Evolutionary conservation across 2,329 filamentous ascomycete genomes (phyloP).

Genomic region (Botryosphaeria dothidea): DNA sequence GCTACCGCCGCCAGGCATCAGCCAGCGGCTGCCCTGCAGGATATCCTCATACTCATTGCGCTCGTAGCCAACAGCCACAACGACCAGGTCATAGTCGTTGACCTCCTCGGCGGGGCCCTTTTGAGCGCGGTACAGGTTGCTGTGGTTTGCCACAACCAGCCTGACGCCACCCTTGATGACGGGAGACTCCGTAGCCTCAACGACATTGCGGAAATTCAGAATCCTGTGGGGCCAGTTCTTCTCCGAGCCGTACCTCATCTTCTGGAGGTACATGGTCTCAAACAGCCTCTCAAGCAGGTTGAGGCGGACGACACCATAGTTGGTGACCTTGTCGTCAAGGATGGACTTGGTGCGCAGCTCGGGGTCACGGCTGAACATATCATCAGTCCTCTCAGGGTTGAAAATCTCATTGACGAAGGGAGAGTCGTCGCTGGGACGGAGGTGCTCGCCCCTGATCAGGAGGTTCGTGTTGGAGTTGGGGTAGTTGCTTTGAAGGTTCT

Average conservation of each 20-base stretch:
- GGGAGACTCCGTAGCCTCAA: constrained; percentile 57
- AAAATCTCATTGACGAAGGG: constrained; percentile 98
- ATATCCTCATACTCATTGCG: constrained; percentile 77
- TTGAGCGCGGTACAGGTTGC: constrained; percentile 37
- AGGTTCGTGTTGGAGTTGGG: constrained; percentile 77
- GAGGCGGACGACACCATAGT: constrained; percentile 93
- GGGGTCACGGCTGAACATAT: constrained; percentile 68
- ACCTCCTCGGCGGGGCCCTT: constrained; percentile 52
- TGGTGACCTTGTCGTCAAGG: constrained; percentile 75
- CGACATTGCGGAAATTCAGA: constrained; percentile 67
- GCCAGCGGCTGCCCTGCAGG: constrained; percentile 62
- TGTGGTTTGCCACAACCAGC: constrained; percentile 55
- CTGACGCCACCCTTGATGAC: constrained; percentile 33
- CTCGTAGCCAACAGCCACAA: constrained; percentile 85
- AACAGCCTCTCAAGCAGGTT: constrained; percentile 87
- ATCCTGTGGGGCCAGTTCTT: constrained; percentile 81
- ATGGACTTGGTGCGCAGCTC: constrained; percentile 63
- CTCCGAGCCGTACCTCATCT: constrained; percentile 65
- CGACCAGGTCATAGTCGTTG: constrained; percentile 75
- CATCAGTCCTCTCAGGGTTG: constrained; percentile 81
- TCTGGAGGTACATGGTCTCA: constrained; percentile 83
- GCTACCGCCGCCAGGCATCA: constrained; percentile 61
- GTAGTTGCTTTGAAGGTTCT: constrained; percentile 79
- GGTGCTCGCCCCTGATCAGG: constrained; percentile 78
- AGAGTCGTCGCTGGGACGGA: constrained; percentile 91